Base-by-base conservation (phyloP, 179 eudicot genomes). In the Camellia oleifera region DNA sequence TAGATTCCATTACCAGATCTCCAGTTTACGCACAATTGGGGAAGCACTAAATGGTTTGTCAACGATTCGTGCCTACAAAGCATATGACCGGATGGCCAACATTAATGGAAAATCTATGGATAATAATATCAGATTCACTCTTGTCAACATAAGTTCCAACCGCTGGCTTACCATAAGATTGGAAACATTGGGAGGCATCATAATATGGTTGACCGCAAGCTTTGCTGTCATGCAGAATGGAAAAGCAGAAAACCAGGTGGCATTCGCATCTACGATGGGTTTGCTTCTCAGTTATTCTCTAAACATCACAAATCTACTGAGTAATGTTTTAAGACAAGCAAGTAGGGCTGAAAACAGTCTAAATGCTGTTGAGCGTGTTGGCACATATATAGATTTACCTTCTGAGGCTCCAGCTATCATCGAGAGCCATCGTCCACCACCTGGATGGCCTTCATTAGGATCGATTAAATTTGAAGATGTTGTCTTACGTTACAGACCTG, bases 181-280 rank as follows among this genome's bases (percentile, higher is more conserved):
- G 40, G 88, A 91, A 81, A 86, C 91, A 68, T 79, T 91, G 45
- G 95, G 92, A 74, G 95, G 95, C 50, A 69, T 89, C 74, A 91
- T 91, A 91, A 91, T 89, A 71, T 91, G 95, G 95, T 78, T 89
- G 72, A 91, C 88, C 20, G 93, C 95, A 79, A 88, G 91, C 15
- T 91, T 91, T 84, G 92, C 95, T 67, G 95, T 91, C 15, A 83
- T 91, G 92, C 85, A 88, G 70, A 86, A 88, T 58, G 79, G 80
- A 14, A 86, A 79, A 75, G 84, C 84, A 52, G 85, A 84, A 77
- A 83, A 87, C 75, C 84, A 88, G 80, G 79, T 82, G 46, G 95
- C 90, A 42, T 89, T 88, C 73, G 89, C 92, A 77, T 84, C 95
- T 58, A 82, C 89, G 6, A 87, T 89, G 88, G 91, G 91, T 40